These are phyloP conservation scores for Acacia pycnantha DNA, from an alignment of 331 rosid genomes.

Conservation along the genomic window DNA sequence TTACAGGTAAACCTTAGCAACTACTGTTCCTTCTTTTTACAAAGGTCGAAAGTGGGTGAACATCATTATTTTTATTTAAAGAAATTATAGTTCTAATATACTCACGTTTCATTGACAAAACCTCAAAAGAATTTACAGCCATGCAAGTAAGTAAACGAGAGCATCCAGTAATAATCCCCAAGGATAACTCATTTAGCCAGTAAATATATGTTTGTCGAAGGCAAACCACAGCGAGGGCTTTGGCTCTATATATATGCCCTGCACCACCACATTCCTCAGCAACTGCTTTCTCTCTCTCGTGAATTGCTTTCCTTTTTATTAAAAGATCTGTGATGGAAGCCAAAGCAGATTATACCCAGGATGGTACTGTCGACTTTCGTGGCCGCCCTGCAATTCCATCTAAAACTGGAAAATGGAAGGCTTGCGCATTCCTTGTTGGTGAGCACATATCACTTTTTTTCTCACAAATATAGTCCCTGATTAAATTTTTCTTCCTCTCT, in stretches of 20 bases:
- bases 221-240: background rate
- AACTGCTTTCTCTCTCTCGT: background rate
- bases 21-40: background rate
- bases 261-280: slow-evolving; percentile 4
- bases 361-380: slow-evolving; percentile 63
- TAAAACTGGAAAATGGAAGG: slow-evolving; percentile 77
- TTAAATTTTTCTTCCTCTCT: background rate
- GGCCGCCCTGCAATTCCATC: slow-evolving; percentile 59
- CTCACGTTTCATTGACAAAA: too few species aligned
- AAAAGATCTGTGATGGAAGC: slow-evolving; percentile 42
- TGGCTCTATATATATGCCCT: slow-evolving; percentile 2
- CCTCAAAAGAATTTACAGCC: background rate
- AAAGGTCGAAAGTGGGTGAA: background rate
- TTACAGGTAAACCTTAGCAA: background rate
- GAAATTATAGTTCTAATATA: too few species aligned
- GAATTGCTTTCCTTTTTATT: slow-evolving; percentile 11
- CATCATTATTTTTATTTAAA: background rate
- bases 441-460: background rate
- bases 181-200: background rate
- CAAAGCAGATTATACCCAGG: slow-evolving; percentile 50
- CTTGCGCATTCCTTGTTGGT: slow-evolving; percentile 79
- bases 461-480: background rate
- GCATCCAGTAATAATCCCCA: background rate
- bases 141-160: background rate
- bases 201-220: background rate